phyloP scores from a whole-genome alignment of 257 asterid species.

The Linaria vulgaris region DNA sequence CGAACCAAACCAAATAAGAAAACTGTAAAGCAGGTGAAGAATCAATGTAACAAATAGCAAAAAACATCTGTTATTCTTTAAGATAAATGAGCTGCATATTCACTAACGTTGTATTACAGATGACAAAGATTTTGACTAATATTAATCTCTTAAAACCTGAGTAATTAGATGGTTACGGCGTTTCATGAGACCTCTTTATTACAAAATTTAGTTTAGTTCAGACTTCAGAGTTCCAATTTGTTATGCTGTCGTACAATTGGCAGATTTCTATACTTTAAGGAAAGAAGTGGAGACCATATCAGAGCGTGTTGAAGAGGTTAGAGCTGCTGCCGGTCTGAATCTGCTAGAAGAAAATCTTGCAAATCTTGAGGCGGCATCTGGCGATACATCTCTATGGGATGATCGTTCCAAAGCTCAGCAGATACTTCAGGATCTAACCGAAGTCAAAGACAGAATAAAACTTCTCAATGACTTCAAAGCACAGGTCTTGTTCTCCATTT shows the following conservation, averaged over 20 bases:
- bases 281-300: constrained; percentile 66
- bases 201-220: too few species aligned
- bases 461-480: constrained; percentile 80
- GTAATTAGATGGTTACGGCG: background rate
- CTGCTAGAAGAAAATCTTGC: constrained; percentile 62
- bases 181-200: too few species aligned
- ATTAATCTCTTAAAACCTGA: background rate
- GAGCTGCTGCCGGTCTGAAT: constrained; percentile 73
- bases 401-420: constrained; percentile 91
- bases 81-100: too few species aligned
- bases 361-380: constrained; percentile 78
- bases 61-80: too few species aligned
- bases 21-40: too few species aligned
- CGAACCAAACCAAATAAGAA: too few species aligned
- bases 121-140: too few species aligned
- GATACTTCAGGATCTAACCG: constrained; percentile 85
- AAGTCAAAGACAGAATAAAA: constrained; percentile 80
- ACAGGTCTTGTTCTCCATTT: constrained; percentile 52
- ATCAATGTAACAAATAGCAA: background rate
- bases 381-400: constrained; percentile 88
- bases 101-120: too few species aligned
- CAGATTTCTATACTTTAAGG: constrained; percentile 91
- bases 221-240: background rate
- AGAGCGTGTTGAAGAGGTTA: constrained; percentile 79
- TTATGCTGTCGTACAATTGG: constrained; percentile 23